These are phyloP conservation scores for Styphnolobium japonicum DNA, from an alignment of 306 rosid genomes.

Conservation along the genomic window DNA sequence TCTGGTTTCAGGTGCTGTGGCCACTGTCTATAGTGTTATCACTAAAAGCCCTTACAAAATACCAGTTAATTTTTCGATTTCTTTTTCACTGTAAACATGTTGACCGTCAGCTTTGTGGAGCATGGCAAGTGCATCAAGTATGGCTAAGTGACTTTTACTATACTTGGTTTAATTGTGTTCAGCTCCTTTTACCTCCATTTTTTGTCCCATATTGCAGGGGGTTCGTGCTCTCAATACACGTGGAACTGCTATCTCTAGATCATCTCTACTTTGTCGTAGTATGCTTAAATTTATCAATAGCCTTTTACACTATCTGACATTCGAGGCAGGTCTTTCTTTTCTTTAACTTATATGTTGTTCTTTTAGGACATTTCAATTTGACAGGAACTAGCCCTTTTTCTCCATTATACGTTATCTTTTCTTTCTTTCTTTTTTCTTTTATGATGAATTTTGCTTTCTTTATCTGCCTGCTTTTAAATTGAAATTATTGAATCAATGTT, in stretches of 20 bases:
- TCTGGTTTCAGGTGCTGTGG: constrained; percentile 78
- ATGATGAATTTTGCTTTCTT: background rate
- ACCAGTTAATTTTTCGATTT: constrained; percentile 88
- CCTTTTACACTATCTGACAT: constrained; percentile 93
- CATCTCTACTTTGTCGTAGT: constrained; percentile 91
- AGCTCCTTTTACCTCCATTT: constrained; percentile 15
- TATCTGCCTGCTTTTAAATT: background rate
- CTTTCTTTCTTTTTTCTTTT: background rate
- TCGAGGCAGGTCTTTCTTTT: constrained; percentile 68
- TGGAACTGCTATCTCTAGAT: constrained; percentile 88
- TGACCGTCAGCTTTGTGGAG: constrained; percentile 94
- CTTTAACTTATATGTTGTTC: background rate
- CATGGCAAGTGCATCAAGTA: constrained; percentile 99
- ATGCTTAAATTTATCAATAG: constrained; percentile 96
- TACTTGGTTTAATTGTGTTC: constrained; percentile 11
- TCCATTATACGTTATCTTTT: background rate
- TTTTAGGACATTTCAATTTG: background rate
- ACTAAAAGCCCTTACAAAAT: constrained; percentile 75
- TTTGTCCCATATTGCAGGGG: constrained; percentile 54
- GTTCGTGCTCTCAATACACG: constrained; percentile 77
- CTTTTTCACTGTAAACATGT: constrained; percentile 95
- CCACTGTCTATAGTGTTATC: constrained; percentile 92
- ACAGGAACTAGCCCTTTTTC: background rate
- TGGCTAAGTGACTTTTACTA: constrained; percentile 20
- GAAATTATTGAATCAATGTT: constrained; percentile 5